Evolutionary conservation across 2,329 filamentous ascomycete species (phyloP).

Genomic region (Madurella fahalii): DNA sequence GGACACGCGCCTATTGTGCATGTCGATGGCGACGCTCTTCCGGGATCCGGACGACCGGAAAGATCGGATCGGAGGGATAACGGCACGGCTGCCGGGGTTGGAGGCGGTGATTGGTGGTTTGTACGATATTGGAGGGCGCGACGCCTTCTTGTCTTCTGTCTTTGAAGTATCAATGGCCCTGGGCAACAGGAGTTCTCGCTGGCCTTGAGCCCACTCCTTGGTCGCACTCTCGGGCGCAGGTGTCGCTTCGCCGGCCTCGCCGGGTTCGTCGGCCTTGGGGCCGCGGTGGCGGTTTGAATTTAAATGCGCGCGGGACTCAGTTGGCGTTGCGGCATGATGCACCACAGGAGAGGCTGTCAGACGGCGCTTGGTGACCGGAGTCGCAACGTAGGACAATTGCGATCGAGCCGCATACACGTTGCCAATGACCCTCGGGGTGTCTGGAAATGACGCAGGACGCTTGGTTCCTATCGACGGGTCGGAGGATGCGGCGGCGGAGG

Average conservation of each 20-base stretch:
- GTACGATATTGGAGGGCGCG: constrained; percentile 50
- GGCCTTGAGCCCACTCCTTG: constrained; percentile 38
- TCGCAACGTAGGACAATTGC: constrained; percentile 28
- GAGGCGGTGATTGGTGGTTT: constrained; percentile 34
- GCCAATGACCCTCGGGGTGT: constrained; percentile 27
- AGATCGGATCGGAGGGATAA: constrained; percentile 51
- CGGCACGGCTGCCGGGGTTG: constrained; percentile 29
- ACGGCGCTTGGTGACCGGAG: constrained; percentile 29
- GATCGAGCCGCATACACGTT: constrained; percentile 23
- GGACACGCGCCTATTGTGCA: constrained; percentile 42
- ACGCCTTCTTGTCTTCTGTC: constrained; percentile 47
- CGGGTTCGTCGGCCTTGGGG: constrained; percentile 28
- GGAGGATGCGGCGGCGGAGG: constrained; percentile 21
- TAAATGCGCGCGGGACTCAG: constrained; percentile 30
- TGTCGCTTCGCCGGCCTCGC: constrained; percentile 19
- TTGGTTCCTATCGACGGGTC: constrained; percentile 24
- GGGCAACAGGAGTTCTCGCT: constrained; percentile 45
- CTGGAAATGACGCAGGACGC: constrained; percentile 38
- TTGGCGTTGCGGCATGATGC: constrained; percentile 1
- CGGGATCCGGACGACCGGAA: constrained; percentile 56
- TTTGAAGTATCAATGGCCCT: constrained; percentile 41
- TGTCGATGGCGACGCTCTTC: constrained; percentile 51
- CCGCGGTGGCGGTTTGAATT: constrained; percentile 31
- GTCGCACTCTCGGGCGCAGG: constrained; percentile 30
- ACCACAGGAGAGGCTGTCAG: constrained; percentile 16